Base-by-base conservation (phyloP, 1,284 basidiomycete genomes). In the Puccinia hordei region DNA sequence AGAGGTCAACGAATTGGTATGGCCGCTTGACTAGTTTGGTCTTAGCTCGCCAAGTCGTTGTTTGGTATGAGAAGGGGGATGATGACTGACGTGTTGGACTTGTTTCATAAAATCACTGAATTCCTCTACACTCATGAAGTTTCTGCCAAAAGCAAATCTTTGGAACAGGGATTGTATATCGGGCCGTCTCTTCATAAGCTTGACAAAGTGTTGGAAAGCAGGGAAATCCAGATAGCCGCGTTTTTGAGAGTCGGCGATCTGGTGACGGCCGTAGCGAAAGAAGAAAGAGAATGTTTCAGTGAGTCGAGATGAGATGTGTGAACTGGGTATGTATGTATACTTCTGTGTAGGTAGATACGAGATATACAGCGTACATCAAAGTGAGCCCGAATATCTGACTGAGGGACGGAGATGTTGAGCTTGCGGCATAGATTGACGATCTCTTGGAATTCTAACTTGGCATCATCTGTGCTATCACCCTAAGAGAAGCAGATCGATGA, bases 201-300 rank as follows among this genome's bases (percentile, higher is more conserved):
- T 92, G 82, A 98, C 93, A 82, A 98, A 95, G 19, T 88, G 87
- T 82, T 92, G 92, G 85, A 98, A 98, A 81, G 92, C 91, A 1
- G 88, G 85, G 84, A 95, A 94, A 85, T 95, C 91, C 55, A 99
- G 89, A 82, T 88, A 92, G 3, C 89, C 90, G 1, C 88, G 88
- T n/a, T 88, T 87, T 59, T 89, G 87, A 5, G 85, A 85, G 84
- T 95, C 93, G 0, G 92, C 91, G 87, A 78, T 90, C 88, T 90
- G 41, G 0, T 35, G 0, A 61, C 33, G 12, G 13, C 19, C 1
- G 10, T 76, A 30, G 33, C 33, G 1, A 44, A 72, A 59, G 19
- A 8, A 57, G 35, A 35, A 33, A 38, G 61, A 30, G 19, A 59
- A 57, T 1, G n/a, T 24, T 63, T 17, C 3, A 38, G 15, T 15